A percentile compares a stretch with the other conserved stretches of the same genome.
phyloP scores from a whole-genome alignment of 1,284 basidiomycete species.

The Ustilago esculenta region DNA sequence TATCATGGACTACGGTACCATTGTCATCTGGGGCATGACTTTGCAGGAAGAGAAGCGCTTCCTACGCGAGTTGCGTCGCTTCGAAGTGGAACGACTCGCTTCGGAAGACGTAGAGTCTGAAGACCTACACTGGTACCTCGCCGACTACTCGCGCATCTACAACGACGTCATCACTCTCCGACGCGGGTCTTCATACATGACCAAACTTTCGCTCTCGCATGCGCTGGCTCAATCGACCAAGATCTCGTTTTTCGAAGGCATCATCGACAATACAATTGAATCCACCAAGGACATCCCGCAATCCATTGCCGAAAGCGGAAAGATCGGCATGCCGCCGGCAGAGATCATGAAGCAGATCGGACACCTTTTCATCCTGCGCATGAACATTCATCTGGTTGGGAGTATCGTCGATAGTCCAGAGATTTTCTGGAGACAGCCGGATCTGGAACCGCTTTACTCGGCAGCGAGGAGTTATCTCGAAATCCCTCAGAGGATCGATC shows the following conservation, averaged over 20 bases:
- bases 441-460: slow-evolving; percentile 93
- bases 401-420: slow-evolving; percentile 95
- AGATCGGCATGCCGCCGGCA: slow-evolving; percentile 75
- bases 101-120: slow-evolving; percentile 78
- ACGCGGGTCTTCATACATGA: slow-evolving; percentile 96
- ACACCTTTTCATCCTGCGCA: slow-evolving; percentile 84
- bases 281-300: slow-evolving; percentile 96
- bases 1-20: slow-evolving; percentile 90
- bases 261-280: slow-evolving; percentile 92
- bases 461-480: slow-evolving; percentile 87
- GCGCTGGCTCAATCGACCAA: slow-evolving; percentile 95
- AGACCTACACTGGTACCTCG: slow-evolving; percentile 95
- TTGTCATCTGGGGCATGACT: slow-evolving; percentile 97
- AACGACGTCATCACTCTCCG: slow-evolving; percentile 97
- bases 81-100: slow-evolving; percentile 84
- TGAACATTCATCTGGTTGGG: slow-evolving; percentile 94
- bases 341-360: slow-evolving; percentile 99
- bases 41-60: slow-evolving; percentile 89
- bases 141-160: slow-evolving; percentile 89
- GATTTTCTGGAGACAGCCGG: slow-evolving; percentile 83
- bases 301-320: slow-evolving; percentile 89
- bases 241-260: slow-evolving; percentile 79
- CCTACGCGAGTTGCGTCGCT: slow-evolving; percentile 82
- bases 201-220: slow-evolving; percentile 92
- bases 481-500: slow-evolving; percentile 90